A percentile compares a stretch with the other conserved stretches of the same genome.
Conservation (phyloP, 495 filamentous ascomycete genomes). For the Podospora tetraspora region DNA sequence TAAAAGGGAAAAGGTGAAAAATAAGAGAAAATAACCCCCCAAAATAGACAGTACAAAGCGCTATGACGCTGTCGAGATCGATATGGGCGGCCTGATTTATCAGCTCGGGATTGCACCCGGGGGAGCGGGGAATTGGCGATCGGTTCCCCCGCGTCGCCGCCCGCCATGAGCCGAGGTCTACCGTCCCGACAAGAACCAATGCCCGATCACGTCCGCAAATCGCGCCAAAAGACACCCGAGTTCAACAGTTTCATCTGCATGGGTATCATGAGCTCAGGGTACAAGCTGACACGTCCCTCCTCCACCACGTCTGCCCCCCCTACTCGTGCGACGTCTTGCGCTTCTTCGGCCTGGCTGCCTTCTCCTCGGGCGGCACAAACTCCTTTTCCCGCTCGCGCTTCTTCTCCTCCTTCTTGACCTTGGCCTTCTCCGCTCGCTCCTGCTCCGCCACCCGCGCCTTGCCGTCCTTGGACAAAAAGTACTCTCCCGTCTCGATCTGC, state of each 20-base stretch:
- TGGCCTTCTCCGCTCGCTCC: conserved; percentile 72
- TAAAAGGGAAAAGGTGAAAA: background rate
- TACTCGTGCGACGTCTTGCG: conserved; percentile 51
- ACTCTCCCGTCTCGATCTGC: conserved; percentile 97
- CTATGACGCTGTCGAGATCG: background rate
- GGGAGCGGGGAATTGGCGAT: background rate
- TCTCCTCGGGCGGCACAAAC: conserved; percentile 79
- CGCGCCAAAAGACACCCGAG: background rate
- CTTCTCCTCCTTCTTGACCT: conserved; percentile 82
- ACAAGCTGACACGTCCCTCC: conserved; percentile 15
- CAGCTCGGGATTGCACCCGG: background rate
- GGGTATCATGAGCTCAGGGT: conserved; percentile 28
- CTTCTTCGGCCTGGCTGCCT: conserved; percentile 56
- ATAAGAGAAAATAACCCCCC: background rate
- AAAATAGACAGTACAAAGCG: background rate
- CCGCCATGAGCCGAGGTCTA: background rate
- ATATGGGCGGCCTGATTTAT: background rate
- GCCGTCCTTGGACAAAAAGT: conserved; percentile 86
- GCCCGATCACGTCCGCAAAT: background rate
- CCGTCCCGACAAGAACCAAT: background rate
- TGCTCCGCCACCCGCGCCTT: conserved; percentile 79
- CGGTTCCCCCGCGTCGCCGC: background rate
- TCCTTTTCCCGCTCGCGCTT: conserved; percentile 77
- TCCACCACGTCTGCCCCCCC: background rate
- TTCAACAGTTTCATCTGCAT: conserved; percentile 18